Base-by-base conservation (phyloP, 108 stramenopile species). In the Skeletonema grethae region DNA sequence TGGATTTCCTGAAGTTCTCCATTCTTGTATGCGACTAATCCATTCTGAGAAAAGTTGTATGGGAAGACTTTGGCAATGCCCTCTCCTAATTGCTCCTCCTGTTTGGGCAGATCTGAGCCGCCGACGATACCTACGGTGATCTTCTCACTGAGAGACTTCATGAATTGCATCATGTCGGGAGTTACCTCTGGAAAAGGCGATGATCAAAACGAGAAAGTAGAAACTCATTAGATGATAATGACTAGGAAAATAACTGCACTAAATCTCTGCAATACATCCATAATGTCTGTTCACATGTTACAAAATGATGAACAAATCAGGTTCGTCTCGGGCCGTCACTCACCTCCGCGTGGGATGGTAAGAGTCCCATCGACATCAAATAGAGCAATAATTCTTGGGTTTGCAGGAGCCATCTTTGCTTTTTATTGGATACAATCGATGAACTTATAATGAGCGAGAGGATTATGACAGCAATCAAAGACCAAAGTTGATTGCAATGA, bases 331-430 rank as follows among this genome's bases (percentile, higher is more conserved):
- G 18, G 0, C n/a, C n/a, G n/a, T 53, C 22, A 53, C 50, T 53
- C 50, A 53, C 50, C 50, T 55, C 96, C 96, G 25, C 98, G 92
- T 15, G 98, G 97, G 36, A 93, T 88, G 38, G 99, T 99, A 62
- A 99, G 84, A 5, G 99, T 99, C n/a, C 98, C 98, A 74, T 99
- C 99, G 11, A 99, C 98, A 71, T 99, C 99, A 69, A 99, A 99
- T 50, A 99, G 92, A 41, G 97, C 98, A 48, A 98, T 79, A 71
- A 90, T 96, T 50, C 94, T 89, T 22, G 94, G 94, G 48, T 95
- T 95, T 71, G 78, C 90, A 41, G 89, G 90, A 16, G 87, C 53
- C 46, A 45, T 76, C 65, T 82, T 46, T 65, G 68, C 53, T 76
- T 79, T 62, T 69, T 70, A 10, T 75, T 9, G 35, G 1, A 8